Evolutionary conservation across 1,284 basidiomycete genomes (phyloP).

Genomic region (Microbotryum intermedium): DNA sequence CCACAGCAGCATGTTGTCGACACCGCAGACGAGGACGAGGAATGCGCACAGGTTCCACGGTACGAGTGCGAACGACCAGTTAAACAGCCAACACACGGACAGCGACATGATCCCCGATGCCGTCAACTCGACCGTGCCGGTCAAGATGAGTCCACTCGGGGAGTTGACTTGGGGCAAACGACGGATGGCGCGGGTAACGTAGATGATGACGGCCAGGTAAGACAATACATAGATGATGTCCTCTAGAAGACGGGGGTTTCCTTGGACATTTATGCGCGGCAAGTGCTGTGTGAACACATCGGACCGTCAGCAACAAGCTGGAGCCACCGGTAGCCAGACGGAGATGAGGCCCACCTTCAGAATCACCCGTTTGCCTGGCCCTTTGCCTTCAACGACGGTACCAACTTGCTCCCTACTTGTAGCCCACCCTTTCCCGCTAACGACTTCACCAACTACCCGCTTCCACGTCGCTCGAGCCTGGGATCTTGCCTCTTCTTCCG

Average conservation of each 20-base stretch:
- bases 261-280: conserved; percentile 19
- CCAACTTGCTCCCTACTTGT: conserved; percentile 3
- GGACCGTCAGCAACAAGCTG: no score
- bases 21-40: conserved; percentile 88
- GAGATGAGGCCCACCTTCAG: conserved; percentile 18
- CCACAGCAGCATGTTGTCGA: conserved; percentile 86
- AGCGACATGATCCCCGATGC: conserved; percentile 89
- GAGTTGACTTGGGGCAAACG: conserved; percentile 79
- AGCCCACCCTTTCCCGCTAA: conserved; percentile 9
- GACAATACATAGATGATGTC: conserved; percentile 61
- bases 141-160: conserved; percentile 82
- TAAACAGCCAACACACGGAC: conserved; percentile 76
- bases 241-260: conserved; percentile 23
- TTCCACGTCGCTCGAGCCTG: conserved; percentile 7
- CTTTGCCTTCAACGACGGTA: conserved; percentile 2
- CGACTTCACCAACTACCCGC: conserved; percentile 9
- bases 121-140: conserved; percentile 79
- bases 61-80: conserved; percentile 75
- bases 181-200: conserved; percentile 51
- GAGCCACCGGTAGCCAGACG: no score
- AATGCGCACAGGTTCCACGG: conserved; percentile 84
- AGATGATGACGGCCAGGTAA: conserved; percentile 68
- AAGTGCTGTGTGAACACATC: conserved; percentile 24
- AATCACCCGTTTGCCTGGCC: conserved; percentile 11
- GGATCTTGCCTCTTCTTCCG: neutral